Evolutionary conservation across 2,329 filamentous ascomycete species (phyloP).

Genomic region (Fusarium brevicatenulatum): DNA sequence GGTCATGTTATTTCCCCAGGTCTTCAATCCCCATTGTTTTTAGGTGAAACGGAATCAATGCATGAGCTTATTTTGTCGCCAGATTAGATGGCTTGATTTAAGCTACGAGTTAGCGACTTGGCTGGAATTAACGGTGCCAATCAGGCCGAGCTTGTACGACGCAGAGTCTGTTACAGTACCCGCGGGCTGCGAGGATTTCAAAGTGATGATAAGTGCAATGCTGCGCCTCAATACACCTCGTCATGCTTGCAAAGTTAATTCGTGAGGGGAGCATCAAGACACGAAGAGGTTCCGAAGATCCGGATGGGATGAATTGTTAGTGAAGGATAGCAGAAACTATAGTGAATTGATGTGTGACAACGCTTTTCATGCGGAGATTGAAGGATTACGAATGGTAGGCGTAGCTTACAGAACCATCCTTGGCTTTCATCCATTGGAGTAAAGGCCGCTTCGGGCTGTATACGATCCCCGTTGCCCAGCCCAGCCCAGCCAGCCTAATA

Average conservation of each 20-base stretch:
- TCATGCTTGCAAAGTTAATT: slow-evolving; percentile 1
- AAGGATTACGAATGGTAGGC: not conserved
- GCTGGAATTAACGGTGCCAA: slow-evolving; percentile 14
- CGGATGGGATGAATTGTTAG: not conserved
- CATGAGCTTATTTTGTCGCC: slow-evolving; percentile 20
- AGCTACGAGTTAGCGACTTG: slow-evolving; percentile 26
- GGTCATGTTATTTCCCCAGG: slow-evolving; percentile 1
- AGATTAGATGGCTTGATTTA: slow-evolving; percentile 17
- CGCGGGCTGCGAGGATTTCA: not conserved
- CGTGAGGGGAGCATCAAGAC: not conserved
- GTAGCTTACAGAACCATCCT: slow-evolving; percentile 8
- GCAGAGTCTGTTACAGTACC: not conserved
- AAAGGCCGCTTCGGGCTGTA: slow-evolving; percentile 21
- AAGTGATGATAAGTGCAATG: slow-evolving; percentile 9
- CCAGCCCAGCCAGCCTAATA: not conserved
- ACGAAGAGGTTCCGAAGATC: not conserved
- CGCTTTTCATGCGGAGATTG: not conserved
- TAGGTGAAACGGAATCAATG: slow-evolving; percentile 1
- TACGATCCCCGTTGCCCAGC: slow-evolving; percentile 20
- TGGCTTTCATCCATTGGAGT: not conserved
- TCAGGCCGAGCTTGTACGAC: slow-evolving; percentile 1
- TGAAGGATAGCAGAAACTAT: not conserved
- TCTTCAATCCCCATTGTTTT: slow-evolving; percentile 1
- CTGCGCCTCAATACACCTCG: slow-evolving; percentile 26
- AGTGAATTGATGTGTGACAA: not conserved